phyloP scores from a whole-genome alignment of 2,329 filamentous ascomycete genomes.

The Stromatinia cepivora region DNA sequence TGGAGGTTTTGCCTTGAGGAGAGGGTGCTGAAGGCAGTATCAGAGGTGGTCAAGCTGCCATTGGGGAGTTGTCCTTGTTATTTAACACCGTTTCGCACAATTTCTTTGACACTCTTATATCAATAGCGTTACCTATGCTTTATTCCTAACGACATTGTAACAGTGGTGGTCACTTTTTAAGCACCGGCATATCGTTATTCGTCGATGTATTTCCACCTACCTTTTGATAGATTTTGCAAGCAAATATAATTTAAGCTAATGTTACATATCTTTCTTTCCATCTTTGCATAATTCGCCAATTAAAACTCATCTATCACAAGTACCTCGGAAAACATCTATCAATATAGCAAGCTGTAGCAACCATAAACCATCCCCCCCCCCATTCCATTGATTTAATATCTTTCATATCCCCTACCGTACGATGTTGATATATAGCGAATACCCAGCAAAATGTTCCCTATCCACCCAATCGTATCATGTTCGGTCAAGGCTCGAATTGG shows the following conservation, averaged over 20 bases:
- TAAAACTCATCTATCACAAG: neutral
- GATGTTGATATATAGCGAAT: neutral
- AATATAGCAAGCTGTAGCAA: constrained; percentile 6
- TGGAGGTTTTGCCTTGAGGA: constrained; percentile 59
- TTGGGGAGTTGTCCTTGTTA: neutral
- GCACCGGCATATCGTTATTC: neutral
- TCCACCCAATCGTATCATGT: neutral
- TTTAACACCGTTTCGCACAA: neutral
- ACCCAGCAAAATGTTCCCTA: neutral
- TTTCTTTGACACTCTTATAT: neutral
- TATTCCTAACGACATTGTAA: neutral
- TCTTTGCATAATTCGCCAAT: neutral
- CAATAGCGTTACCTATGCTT: neutral
- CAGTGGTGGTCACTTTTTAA: neutral
- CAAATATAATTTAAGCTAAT: constrained; percentile 4
- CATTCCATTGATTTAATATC: neutral
- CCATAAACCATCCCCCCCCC: neutral
- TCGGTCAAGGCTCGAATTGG: neutral
- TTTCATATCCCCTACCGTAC: neutral
- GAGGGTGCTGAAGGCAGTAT: neutral
- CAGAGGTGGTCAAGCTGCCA: neutral
- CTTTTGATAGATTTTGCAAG: neutral
- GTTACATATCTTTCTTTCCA: neutral
- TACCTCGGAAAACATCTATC: neutral
- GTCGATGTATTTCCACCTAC: neutral